These are phyloP conservation scores for Cucurbita moschata DNA, from an alignment of 306 rosid species.

Conservation along the genomic window DNA sequence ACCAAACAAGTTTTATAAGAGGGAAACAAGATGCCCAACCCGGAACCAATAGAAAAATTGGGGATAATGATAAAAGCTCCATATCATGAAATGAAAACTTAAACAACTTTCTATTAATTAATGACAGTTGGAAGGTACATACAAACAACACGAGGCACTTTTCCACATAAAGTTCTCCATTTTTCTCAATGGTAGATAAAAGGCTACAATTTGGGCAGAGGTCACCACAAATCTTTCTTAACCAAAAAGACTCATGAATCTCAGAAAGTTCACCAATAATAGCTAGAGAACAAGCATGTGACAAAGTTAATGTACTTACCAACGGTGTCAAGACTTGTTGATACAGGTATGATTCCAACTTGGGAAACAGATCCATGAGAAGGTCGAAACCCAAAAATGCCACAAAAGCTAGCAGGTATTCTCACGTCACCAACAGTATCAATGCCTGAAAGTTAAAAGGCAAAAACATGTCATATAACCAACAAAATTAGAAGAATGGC, in stretches of 20 bases:
- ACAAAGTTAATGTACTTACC: constrained; percentile 35
- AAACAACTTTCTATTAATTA: neutral
- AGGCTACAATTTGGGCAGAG: neutral
- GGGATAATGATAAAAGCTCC: neutral
- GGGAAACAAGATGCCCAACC: neutral
- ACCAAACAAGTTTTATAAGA: neutral
- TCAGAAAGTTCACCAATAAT: neutral
- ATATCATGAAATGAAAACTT: neutral
- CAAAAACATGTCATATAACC: neutral
- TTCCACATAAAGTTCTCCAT: neutral
- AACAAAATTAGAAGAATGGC: neutral
- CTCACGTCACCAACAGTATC: constrained; percentile 94
- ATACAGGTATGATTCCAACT: constrained; percentile 49
- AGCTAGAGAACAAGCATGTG: neutral
- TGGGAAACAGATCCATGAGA: constrained; percentile 84
- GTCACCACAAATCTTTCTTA: neutral
- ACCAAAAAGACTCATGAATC: neutral
- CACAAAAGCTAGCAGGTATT: constrained; percentile 91
- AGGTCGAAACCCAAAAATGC: constrained; percentile 84
- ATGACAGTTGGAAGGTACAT: neutral
- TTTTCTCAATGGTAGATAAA: neutral
- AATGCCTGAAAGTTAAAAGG: constrained; percentile 33
- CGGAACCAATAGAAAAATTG: neutral
- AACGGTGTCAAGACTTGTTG: constrained; percentile 75
- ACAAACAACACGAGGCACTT: neutral